These are phyloP conservation scores for Limtongozyma cylindracea DNA, from an alignment of 805 yeast species.

Conservation along the genomic window DNA sequence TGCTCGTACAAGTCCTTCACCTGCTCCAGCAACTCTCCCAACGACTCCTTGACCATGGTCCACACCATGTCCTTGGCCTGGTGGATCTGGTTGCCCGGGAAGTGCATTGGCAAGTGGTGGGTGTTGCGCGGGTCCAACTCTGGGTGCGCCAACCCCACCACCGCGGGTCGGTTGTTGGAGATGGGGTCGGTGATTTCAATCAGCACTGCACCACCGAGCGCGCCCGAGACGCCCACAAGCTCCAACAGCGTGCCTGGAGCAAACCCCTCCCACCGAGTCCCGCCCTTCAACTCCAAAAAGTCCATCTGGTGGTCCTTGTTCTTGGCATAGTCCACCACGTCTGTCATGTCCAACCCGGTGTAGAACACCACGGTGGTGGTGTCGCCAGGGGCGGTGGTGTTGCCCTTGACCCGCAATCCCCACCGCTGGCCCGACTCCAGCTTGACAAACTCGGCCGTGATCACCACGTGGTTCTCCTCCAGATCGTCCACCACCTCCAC, in stretches of 20 bases:
- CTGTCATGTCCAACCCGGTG: slow-evolving; percentile 33
- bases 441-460: slow-evolving; percentile 59
- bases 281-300: slow-evolving; percentile 4
- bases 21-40: slow-evolving; percentile 16
- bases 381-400: too few relatives aligned
- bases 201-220: slow-evolving; percentile 40
- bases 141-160: slow-evolving; percentile 14
- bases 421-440: slow-evolving; percentile 46
- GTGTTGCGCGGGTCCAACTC: slow-evolving; percentile 26
- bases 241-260: slow-evolving; percentile 14
- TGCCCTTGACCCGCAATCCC: slow-evolving; percentile 35
- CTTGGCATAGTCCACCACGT: slow-evolving; percentile 5
- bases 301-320: slow-evolving; percentile 6
- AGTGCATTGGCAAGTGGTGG: slow-evolving; percentile 40
- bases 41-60: slow-evolving; percentile 43
- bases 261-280: too few relatives aligned
- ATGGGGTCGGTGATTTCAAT: slow-evolving; percentile 21
- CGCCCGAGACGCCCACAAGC: slow-evolving; percentile 21
- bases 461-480: slow-evolving; percentile 24
- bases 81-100: slow-evolving; percentile 59
- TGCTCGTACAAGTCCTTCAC: slow-evolving; percentile 17
- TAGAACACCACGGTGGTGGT: slow-evolving; percentile 60
- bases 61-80: slow-evolving; percentile 51
- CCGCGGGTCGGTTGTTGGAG: too few relatives aligned
- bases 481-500: slow-evolving; percentile 46